phyloP scores from a whole-genome alignment of 2,329 filamentous ascomycete species.

The Periconia sp. region DNA sequence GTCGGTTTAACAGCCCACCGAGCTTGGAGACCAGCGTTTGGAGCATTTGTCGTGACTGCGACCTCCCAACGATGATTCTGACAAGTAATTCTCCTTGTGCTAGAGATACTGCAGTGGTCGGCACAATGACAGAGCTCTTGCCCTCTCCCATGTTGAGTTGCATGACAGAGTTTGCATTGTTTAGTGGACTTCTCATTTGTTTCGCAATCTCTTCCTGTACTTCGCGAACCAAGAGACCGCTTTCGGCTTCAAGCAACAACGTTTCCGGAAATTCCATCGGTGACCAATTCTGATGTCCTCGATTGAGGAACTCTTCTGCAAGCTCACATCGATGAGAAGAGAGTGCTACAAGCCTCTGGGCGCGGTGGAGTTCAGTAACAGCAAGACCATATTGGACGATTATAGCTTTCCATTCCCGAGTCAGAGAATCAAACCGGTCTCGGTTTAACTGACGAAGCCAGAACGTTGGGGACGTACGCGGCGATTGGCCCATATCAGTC shows the following conservation, averaged over 20 bases:
- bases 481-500: slow-evolving; percentile 11
- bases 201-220: slow-evolving; percentile 61
- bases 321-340: slow-evolving; percentile 3
- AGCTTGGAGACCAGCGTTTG: slow-evolving; percentile 59
- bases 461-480: slow-evolving; percentile 21
- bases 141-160: slow-evolving; percentile 41
- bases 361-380: slow-evolving; percentile 30
- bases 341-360: slow-evolving; percentile 17
- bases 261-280: slow-evolving; percentile 58
- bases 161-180: slow-evolving; percentile 25
- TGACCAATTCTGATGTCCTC: slow-evolving; percentile 60
- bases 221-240: slow-evolving; percentile 60
- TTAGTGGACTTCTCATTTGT: slow-evolving; percentile 52
- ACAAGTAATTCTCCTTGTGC: slow-evolving; percentile 44
- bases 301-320: slow-evolving; percentile 15
- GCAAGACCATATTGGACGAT: slow-evolving; percentile 31
- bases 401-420: slow-evolving; percentile 19
- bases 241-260: slow-evolving; percentile 66
- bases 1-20: slow-evolving; percentile 57
- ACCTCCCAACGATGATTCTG: slow-evolving; percentile 62
- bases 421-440: slow-evolving; percentile 13
- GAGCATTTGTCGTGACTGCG: slow-evolving; percentile 62
- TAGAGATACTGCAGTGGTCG: slow-evolving; percentile 28
- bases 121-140: slow-evolving; percentile 33
- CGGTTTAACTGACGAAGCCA: slow-evolving; percentile 24